Base-by-base conservation (phyloP, 768 basidiomycete species). In the Pholiota conissans region DNA sequence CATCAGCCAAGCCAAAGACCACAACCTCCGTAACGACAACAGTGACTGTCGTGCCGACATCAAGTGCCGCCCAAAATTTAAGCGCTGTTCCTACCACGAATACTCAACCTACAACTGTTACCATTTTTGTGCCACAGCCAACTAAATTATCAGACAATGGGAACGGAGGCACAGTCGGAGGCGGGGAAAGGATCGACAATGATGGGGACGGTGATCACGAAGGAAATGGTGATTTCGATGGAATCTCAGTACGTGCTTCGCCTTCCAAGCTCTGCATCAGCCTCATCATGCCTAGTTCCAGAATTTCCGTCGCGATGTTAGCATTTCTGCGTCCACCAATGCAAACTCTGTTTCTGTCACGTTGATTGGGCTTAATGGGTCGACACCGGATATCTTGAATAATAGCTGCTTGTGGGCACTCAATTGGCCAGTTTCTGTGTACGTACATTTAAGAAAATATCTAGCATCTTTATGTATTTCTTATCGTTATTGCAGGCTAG, bases 381-480 rank as follows among this genome's bases (percentile, higher is more conserved):
- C 37, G 9, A 72, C 22, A 64, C 73, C 10, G 71, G 37, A 76
- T 8, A 62, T 69, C n/a, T 67, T 89, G 24, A 70, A 75, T 52
- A 63, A 66, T 18, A 73, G 63, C 26, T 92, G 90, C 63, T 72
- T 90, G 39, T 73, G 75, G 72, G 74, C 85, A 34, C 72, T 91
- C 52, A 86, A 85, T 68, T 91, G 85, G 83, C 90, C 90, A 1
- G 76, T 85, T 27, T 80, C 82, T 51, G 75, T 78, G 90, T 92
- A 72, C 63, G 87, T 75, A 29, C 29, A 28, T 14, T 18, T 29
- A 16, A 45, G 18, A 27, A 27, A 9, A 24, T 30, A 28, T 29
- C 46, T 39, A 20, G 10, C 11, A 16, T 42, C 18, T 30, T 30
- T 14, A 24, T 45, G 7, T 32, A 32, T 29, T 28, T 27, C 49